These are phyloP conservation scores for Wickerhamomyces sp. DNA, from an alignment of 1,139 yeast genomes.

Conservation along the genomic window DNA sequence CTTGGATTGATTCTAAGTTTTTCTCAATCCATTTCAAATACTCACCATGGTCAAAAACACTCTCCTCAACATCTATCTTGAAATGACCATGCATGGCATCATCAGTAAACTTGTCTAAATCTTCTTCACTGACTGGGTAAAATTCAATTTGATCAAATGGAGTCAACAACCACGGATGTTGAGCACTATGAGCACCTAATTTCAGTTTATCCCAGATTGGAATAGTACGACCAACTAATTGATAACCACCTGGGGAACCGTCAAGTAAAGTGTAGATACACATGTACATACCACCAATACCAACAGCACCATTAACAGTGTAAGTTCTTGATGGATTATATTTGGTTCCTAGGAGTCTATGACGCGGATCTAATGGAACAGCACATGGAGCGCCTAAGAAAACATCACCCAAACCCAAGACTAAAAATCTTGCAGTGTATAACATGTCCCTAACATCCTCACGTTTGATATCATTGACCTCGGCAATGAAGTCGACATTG, in stretches of 20 bases:
- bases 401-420: constrained; percentile 93
- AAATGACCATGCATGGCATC: constrained; percentile 80
- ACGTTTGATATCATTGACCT: constrained; percentile 76
- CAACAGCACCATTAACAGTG: constrained; percentile 96
- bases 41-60: constrained; percentile 76
- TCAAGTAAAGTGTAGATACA: constrained; percentile 83
- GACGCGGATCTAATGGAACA: constrained; percentile 95
- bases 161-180: constrained; percentile 81
- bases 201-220: constrained; percentile 97
- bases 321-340: constrained; percentile 94
- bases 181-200: constrained; percentile 58
- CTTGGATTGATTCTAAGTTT: constrained; percentile 66
- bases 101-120: constrained; percentile 65
- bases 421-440: constrained; percentile 85
- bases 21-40: constrained; percentile 76
- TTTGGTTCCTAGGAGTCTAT: constrained; percentile 84
- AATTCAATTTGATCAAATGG: constrained; percentile 95
- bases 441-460: constrained; percentile 75
- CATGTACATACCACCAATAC: constrained; percentile 98
- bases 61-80: constrained; percentile 66
- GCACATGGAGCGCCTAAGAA: constrained; percentile 98
- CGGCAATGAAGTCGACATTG: constrained; percentile 91
- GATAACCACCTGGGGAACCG: constrained; percentile 98
- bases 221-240: constrained; percentile 90
- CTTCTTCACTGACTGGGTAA: constrained; percentile 84